Conservation (phyloP, 176 grass and related monocot genomes). For the Lolium multiflorum region DNA sequence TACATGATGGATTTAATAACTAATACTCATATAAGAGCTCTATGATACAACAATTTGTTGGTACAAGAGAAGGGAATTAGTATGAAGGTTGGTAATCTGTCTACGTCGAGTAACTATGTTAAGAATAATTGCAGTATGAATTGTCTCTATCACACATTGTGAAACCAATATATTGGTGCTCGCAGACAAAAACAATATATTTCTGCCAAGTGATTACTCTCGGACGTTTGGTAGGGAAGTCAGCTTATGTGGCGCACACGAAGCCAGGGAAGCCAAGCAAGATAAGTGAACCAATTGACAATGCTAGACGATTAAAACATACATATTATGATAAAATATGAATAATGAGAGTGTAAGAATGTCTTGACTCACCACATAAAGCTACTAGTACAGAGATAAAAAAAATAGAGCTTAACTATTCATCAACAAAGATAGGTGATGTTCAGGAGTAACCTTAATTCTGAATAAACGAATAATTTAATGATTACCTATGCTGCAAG, state of each 20-base stretch:
- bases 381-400: conserved; percentile 11
- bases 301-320: conserved; percentile 31
- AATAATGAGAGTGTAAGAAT: conserved; percentile 23
- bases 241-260: conserved; percentile 50
- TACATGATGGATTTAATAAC: conserved; percentile 16
- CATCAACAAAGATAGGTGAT: not conserved
- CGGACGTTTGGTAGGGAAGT: conserved; percentile 37
- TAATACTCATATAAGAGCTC: conserved; percentile 9
- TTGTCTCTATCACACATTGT: conserved; percentile 47
- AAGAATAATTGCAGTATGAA: conserved; percentile 31
- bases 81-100: conserved; percentile 40
- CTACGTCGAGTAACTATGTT: conserved; percentile 35
- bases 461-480: conserved; percentile 21
- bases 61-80: conserved; percentile 39
- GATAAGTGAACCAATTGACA: conserved; percentile 28
- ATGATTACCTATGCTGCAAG: conserved; percentile 31
- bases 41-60: conserved; percentile 18
- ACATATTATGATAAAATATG: conserved; percentile 13
- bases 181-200: conserved; percentile 24
- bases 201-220: conserved; percentile 5
- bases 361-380: conserved; percentile 6
- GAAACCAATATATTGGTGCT: conserved; percentile 41
- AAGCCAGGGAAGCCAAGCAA: conserved; percentile 42
- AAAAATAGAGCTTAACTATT: conserved; percentile 28
- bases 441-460: conserved; percentile 28